Evolutionary conservation across 441 rosid genomes (phyloP).

Genomic region (Bruguiera hainesii): DNA sequence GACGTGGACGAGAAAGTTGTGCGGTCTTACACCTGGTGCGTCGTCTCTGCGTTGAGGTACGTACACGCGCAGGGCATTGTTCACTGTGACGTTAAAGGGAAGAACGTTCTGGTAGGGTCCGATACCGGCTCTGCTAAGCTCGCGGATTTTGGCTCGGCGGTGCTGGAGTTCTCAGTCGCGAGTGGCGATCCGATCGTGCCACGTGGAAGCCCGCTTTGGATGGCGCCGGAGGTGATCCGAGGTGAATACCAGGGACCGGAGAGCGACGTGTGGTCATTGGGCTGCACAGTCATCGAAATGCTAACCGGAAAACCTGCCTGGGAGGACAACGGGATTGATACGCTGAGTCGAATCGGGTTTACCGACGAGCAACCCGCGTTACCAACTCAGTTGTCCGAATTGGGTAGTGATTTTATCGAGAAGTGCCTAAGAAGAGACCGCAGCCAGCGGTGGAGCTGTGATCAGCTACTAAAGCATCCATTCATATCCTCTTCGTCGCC

Average conservation of each 20-base stretch:
- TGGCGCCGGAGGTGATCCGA: slow-evolving; percentile 87
- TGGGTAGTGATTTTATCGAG: slow-evolving; percentile 54
- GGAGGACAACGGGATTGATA: slow-evolving; percentile 48
- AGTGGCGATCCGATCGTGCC: slow-evolving; percentile 23
- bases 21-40: slow-evolving; percentile 44
- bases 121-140: slow-evolving; percentile 39
- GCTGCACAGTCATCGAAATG: slow-evolving; percentile 78
- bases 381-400: slow-evolving; percentile 41
- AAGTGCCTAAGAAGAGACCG: slow-evolving; percentile 55
- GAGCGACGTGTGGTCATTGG: slow-evolving; percentile 83
- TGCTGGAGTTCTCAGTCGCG: slow-evolving; percentile 16
- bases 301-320: slow-evolving; percentile 65
- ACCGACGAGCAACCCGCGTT: slow-evolving; percentile 42
- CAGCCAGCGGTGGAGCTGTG: slow-evolving; percentile 64
- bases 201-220: slow-evolving; percentile 85
- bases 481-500: slow-evolving; percentile 36
- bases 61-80: slow-evolving; percentile 53
- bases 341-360: slow-evolving; percentile 50
- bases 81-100: slow-evolving; percentile 79
- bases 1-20: slow-evolving; percentile 40
- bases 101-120: slow-evolving; percentile 44
- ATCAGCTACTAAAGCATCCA: slow-evolving; percentile 63
- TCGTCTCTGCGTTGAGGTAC: slow-evolving; percentile 51
- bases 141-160: slow-evolving; percentile 75
- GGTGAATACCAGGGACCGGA: slow-evolving; percentile 69